Evolutionary conservation across 768 basidiomycete species (phyloP), one percentile per base, ranked within the genome.

Genomic region (Phlegmacium glaucopus): DNA sequence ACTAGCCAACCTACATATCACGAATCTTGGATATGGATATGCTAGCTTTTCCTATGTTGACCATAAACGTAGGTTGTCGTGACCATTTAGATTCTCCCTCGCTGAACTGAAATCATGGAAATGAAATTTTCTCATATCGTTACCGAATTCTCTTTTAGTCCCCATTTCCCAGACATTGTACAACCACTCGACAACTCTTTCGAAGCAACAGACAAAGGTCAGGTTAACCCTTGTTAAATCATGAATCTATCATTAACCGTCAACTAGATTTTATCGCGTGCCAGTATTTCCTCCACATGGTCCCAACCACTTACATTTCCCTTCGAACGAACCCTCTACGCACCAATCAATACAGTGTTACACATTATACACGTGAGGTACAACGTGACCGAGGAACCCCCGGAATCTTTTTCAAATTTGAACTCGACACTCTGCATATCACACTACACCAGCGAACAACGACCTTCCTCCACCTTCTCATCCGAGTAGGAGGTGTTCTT

Each of bases 21-120:
- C 95, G 2, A 92, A 92, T 0, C 75, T 94, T 8, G 95, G 95
- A 0, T 94, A 99, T 64, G 95, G 95, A 17, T 99, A 99, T 60
- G 75, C 85, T 38, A 92, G 89, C 53, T 74, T 76, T 50, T 78
- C 90, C 47, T 94, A 98, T 63, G 88, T 94, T 6, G 87, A 90
- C 54, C 95, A 99, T 58, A n/a, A n/a, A n/a, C n/a, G n/a, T n/a
- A n/a, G n/a, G n/a, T n/a, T n/a, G n/a, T n/a, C n/a, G n/a, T n/a
- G n/a, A n/a, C n/a, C n/a, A n/a, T n/a, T n/a, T n/a, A n/a, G n/a
- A n/a, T n/a, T n/a, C n/a, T n/a, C n/a, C n/a, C n/a, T n/a, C n/a
- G n/a, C n/a, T n/a, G n/a, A n/a, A n/a, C n/a, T n/a, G n/a, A n/a
- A n/a, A n/a, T n/a, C n/a, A n/a, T n/a, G n/a, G n/a, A n/a, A n/a